phyloP scores from a whole-genome alignment of 2,329 filamentous ascomycete genomes.

The Penicillium sp. region DNA sequence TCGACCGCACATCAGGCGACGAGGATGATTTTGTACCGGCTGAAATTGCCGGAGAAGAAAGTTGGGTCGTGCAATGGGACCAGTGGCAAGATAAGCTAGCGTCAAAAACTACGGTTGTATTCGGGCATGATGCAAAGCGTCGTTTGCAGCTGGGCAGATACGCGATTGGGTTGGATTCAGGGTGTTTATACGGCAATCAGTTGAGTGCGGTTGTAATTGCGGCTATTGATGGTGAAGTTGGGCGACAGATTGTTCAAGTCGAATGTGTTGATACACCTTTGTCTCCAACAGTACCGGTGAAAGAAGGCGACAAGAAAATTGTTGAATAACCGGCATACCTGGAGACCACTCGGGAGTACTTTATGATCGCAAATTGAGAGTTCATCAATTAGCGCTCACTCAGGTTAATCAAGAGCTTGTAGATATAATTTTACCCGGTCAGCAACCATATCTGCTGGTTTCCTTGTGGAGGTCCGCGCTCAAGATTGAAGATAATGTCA shows the following conservation, averaged over 20 bases:
- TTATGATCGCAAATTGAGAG: not conserved
- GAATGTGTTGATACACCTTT: slow-evolving; percentile 18
- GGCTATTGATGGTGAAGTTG: not conserved
- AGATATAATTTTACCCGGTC: slow-evolving; percentile 9
- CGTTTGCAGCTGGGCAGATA: slow-evolving; percentile 20
- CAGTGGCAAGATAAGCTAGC: slow-evolving; percentile 17
- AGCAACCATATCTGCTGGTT: slow-evolving; percentile 8
- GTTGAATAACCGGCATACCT: not conserved
- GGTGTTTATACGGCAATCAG: slow-evolving; percentile 21
- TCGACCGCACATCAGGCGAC: not conserved
- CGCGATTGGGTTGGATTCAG: slow-evolving; percentile 23
- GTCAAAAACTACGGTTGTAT: slow-evolving; percentile 21
- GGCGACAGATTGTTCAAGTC: slow-evolving; percentile 16
- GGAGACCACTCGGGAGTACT: too few species aligned
- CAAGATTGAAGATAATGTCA: slow-evolving; percentile 14
- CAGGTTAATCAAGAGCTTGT: slow-evolving; percentile 4
- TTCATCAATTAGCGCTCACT: not conserved
- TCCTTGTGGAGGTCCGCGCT: slow-evolving; percentile 1
- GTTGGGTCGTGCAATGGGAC: slow-evolving; percentile 23
- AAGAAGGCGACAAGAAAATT: not conserved
- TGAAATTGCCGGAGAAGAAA: slow-evolving; percentile 18
- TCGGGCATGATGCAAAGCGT: slow-evolving; percentile 27
- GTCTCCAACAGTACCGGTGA: not conserved
- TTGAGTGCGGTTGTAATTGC: slow-evolving; percentile 21
- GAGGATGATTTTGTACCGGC: slow-evolving; percentile 1